Evolutionary conservation across 306 rosid genomes (phyloP).

Genomic region (Acacia confusa): DNA sequence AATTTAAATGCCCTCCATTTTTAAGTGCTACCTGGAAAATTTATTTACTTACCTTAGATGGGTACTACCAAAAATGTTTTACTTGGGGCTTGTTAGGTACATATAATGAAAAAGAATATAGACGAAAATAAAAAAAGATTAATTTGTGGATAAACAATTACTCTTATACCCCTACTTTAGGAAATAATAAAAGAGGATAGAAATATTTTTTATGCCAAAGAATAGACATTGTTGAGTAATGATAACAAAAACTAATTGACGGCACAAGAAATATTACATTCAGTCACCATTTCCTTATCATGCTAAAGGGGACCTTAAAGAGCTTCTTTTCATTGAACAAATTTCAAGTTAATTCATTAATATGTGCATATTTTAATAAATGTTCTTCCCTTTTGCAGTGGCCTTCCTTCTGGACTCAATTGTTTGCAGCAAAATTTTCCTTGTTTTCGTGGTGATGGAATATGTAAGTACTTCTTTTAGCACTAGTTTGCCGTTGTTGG

Average conservation of each 20-base stretch:
- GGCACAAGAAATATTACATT: not conserved
- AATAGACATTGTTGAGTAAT: not conserved
- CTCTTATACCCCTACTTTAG: not conserved
- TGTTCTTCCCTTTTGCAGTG: conserved; percentile 41
- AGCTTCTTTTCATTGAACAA: not conserved
- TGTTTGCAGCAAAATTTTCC: conserved; percentile 75
- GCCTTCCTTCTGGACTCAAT: conserved; percentile 59
- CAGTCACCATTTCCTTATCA: not conserved
- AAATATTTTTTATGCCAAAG: not conserved
- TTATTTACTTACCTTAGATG: not conserved
- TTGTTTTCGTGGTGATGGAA: conserved; percentile 55
- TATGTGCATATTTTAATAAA: not conserved
- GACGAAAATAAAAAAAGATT: not conserved
- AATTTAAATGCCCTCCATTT: not conserved
- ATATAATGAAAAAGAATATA: not conserved
- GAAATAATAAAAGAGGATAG: not conserved
- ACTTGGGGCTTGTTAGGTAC: not conserved
- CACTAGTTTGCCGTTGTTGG: not conserved
- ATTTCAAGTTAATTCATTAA: not conserved
- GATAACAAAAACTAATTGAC: not conserved
- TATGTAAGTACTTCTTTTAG: conserved; percentile 55
- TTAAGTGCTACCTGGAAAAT: not conserved
- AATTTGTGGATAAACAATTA: not conserved
- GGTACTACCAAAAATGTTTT: not conserved
- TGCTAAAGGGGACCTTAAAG: not conserved